phyloP scores from a whole-genome alignment of 306 rosid genomes.

The Glycine soja region DNA sequence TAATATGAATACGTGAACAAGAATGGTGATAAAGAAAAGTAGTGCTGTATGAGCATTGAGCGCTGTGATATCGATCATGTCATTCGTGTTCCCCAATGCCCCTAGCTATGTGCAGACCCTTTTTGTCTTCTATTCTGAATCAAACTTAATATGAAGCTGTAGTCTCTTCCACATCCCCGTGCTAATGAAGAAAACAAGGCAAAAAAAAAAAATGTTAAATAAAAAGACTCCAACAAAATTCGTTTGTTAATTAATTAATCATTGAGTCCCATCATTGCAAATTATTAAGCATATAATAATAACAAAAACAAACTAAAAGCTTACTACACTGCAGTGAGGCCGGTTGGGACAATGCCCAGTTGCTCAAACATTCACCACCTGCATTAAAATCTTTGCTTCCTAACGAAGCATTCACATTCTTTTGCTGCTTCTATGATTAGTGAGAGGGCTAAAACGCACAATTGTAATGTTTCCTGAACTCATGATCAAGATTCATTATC shows the following conservation, averaged over 20 bases:
- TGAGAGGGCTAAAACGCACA: not conserved
- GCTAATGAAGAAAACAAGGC: slow-evolving; percentile 46
- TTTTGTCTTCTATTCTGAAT: slow-evolving; percentile 46
- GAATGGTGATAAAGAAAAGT: slow-evolving; percentile 39
- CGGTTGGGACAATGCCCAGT: slow-evolving; percentile 5
- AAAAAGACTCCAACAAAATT: slow-evolving; percentile 24
- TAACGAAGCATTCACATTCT: slow-evolving; percentile 2
- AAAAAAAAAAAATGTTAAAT: slow-evolving; percentile 27
- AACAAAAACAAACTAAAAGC: not conserved
- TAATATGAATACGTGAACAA: slow-evolving; percentile 32
- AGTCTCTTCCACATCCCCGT: slow-evolving; percentile 48
- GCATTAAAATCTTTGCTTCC: slow-evolving; percentile 23
- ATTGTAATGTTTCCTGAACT: not conserved
- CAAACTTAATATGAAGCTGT: slow-evolving; percentile 35
- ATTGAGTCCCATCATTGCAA: slow-evolving; percentile 44
- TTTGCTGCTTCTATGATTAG: not conserved
- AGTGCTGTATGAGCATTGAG: slow-evolving; percentile 45
- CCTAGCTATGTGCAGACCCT: slow-evolving; percentile 46
- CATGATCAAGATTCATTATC: not conserved
- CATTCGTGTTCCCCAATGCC: slow-evolving; percentile 45
- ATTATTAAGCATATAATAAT: not conserved
- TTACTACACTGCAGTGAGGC: slow-evolving; percentile 8
- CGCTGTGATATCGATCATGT: slow-evolving; percentile 51
- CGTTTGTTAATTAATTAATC: slow-evolving; percentile 46
- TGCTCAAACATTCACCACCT: slow-evolving; percentile 18